A percentile compares a stretch with the other conserved stretches of the same genome.
Evolutionary conservation across 768 basidiomycete genomes (phyloP).

Genomic region (Lepiota subincarnata): DNA sequence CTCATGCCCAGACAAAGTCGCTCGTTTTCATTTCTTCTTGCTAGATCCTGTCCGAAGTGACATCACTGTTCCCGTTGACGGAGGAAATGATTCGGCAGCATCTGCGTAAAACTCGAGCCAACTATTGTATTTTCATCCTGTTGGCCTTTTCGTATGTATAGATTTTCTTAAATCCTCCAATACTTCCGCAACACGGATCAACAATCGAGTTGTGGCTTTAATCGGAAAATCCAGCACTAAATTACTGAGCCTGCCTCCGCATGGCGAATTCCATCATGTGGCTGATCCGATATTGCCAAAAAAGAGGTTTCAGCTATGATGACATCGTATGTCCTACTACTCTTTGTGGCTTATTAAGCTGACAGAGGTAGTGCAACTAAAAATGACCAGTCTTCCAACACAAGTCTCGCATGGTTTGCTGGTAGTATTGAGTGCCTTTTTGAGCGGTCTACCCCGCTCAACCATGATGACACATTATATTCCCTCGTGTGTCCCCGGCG

Average conservation of each 20-base stretch:
- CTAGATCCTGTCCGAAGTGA: slow-evolving; percentile 62
- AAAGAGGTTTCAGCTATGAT: neutral
- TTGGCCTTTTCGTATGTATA: slow-evolving; percentile 35
- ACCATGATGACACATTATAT: neutral
- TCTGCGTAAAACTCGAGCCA: slow-evolving; percentile 32
- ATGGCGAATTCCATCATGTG: neutral
- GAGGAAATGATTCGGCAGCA: slow-evolving; percentile 60
- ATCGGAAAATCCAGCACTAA: neutral
- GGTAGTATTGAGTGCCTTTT: neutral
- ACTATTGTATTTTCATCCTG: slow-evolving; percentile 21
- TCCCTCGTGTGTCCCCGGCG: neutral
- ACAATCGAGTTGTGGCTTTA: neutral
- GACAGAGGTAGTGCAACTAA: neutral
- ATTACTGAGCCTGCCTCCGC: neutral
- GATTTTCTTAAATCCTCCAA: slow-evolving; percentile 23
- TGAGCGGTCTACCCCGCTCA: slow-evolving; percentile 6
- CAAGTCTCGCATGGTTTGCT: neutral
- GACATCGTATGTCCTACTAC: neutral
- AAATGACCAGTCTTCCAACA: slow-evolving; percentile 2
- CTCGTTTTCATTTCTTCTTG: slow-evolving; percentile 16
- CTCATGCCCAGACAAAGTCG: slow-evolving; percentile 12
- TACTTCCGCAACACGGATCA: neutral
- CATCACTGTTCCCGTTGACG: slow-evolving; percentile 44
- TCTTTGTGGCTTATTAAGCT: neutral
- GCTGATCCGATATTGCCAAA: neutral